Evolutionary conservation across 805 yeast species (phyloP), one percentile per base, ranked within the genome.

Genomic region (Pichia kluyveri): DNA sequence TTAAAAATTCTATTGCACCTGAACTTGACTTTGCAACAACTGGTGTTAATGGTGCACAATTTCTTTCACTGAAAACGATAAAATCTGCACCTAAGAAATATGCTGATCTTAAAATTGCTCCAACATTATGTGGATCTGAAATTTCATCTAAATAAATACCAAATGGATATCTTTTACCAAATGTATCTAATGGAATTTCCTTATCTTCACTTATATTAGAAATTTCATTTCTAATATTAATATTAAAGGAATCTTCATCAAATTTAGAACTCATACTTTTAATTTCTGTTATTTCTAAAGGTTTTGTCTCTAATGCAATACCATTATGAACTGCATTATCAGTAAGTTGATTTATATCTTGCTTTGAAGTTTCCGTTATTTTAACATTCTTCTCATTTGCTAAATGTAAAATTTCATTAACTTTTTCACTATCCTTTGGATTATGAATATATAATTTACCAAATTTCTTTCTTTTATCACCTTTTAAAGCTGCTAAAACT

Each of bases 61-160:
- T 83, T 44, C 75, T 76, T 36, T 76, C 79, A 2, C 95, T 83
- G 40, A 83, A 66, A 1, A 83, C 79, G 7, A 87, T 68, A 58
- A 86, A 84, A 64, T 89, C 96, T 3, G 74, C 95, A 9, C 96
- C 96, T 14, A 88, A 69, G 65, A 73, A 88, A 65, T 80, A 83
- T 0, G 95, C 91, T 3, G 89, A 77, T 60, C 96, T 69, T 30
- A 86, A 65, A 40, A 88, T 78, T 26, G 91, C 93, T 8, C 96
- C 96, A 55, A 86, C 70, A 60, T 88, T 88, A 61, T 86, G 95
- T 0, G 96, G 91, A 62, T 88, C 96, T 14, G 86, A 78, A 41
- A 89, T 72, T 50, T 85, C 87, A 62, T 88, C 96, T 27, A 88
- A 65, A 56, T 74, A 87, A 4, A 88, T 54, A 0, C 88, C 96